Evolutionary conservation across 345 rosid species (phyloP), one percentile per base, ranked within the genome.

Genomic region (Citrus inodora): DNA sequence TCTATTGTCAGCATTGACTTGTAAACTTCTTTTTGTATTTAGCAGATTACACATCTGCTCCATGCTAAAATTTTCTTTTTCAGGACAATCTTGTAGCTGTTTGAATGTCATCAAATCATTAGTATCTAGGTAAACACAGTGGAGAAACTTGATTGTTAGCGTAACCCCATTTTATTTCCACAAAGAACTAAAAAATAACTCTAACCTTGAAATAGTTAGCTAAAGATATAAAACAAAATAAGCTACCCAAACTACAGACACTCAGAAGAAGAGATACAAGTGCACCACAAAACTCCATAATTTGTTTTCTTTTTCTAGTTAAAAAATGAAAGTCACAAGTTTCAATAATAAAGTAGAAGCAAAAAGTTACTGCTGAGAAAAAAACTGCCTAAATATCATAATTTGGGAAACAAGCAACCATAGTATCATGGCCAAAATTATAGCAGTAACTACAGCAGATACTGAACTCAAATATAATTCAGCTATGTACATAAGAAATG

Each of bases 61-160:
- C 67, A 82, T 28, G 76, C 87, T 71, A 67, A 81, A 80, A 86
- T 87, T 82, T 71, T 89, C 97, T 82, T 86, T 90, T 51, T 89
- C 84, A 40, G 83, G 83, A 75, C 80, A 86, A 82, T 91, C 88
- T 38, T 65, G 82, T 60, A 81, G 85, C 99, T 92, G 85, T 81
- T 75, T 62, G 65, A 80, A 70, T 46, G 37, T 30, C 33, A 79
- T 56, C 32, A 70, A 71, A 80, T 13, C 35, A 74, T 37, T 67
- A 40, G 67, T 58, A 5, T 17, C 55, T 4, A 6, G 17, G 30
- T 37, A 37, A 72, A 72, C 40, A 22, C 28, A 79, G 16, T 68
- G 30, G 42, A n/a, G 8, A 7, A 7, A 55, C 59, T 19, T 5
- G 19, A 10, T 77, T 25, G 8, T 21, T 14, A n/a, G 8, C 4